Conservation (phyloP, 2,329 filamentous ascomycete genomes). For the Penicillium sp. region DNA sequence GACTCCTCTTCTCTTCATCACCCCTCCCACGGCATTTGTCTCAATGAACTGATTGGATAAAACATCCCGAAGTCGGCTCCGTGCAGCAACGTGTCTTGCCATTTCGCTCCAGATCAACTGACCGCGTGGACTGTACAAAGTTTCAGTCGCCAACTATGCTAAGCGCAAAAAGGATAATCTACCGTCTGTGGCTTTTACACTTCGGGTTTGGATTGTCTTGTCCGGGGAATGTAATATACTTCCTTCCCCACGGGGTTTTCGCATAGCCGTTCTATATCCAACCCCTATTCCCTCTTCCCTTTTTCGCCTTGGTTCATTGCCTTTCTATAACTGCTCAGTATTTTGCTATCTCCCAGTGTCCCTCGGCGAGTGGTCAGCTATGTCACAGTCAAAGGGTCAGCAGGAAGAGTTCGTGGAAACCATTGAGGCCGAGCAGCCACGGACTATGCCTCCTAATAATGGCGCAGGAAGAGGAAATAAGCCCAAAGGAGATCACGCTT, state of each 20-base stretch:
- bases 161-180: not conserved
- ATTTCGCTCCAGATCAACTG: not conserved
- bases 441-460: not conserved
- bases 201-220: constrained; percentile 11
- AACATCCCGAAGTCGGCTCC: not conserved
- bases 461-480: not conserved
- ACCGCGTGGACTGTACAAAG: not conserved
- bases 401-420: constrained; percentile 24
- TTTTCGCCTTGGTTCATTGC: not conserved
- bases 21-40: not conserved
- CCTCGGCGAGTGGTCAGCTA: not conserved
- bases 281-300: not conserved
- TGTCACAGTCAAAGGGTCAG: constrained; percentile 17
- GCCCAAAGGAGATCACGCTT: constrained; percentile 40
- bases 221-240: constrained; percentile 15
- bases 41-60: not conserved
- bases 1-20: not conserved
- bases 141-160: constrained; percentile 4
- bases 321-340: not conserved
- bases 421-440: constrained; percentile 11
- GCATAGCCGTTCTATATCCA: not conserved
- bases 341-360: not conserved
- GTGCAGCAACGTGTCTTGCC: not conserved
- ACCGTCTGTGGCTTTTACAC: not conserved
- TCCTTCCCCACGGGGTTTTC: constrained; percentile 23